These are phyloP conservation scores for Xylaria sp. DNA, from an alignment of 2,329 filamentous ascomycete species.

Conservation along the genomic window DNA sequence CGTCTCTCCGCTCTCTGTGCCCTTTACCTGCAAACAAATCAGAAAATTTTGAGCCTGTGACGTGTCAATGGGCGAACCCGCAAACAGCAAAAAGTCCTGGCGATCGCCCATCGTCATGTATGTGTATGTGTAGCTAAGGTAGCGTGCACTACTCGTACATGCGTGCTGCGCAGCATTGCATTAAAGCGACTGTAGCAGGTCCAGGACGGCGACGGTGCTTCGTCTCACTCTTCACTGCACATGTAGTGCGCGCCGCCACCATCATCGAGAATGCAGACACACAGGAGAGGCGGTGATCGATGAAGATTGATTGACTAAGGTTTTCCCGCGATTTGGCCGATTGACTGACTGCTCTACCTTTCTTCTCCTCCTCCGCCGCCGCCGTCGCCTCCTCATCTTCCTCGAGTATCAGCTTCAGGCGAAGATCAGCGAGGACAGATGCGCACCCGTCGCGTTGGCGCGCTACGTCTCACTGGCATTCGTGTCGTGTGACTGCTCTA, in stretches of 20 bases:
- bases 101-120: background rate
- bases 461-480: background rate
- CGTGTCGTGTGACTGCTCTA: background rate
- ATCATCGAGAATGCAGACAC: background rate
- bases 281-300: background rate
- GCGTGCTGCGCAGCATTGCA: background rate
- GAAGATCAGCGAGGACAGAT: background rate
- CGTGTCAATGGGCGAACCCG: background rate
- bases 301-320: too few species aligned
- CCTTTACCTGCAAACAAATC: conserved; percentile 4
- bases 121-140: too few species aligned
- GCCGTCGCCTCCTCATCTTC: background rate
- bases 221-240: background rate
- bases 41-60: background rate
- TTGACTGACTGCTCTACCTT: background rate
- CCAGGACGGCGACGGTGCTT: background rate
- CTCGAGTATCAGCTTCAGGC: background rate
- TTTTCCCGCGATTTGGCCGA: too few species aligned
- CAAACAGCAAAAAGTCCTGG: conserved; percentile 3
- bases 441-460: background rate
- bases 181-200: background rate
- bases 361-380: background rate
- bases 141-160: too few species aligned
- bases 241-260: background rate
- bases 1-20: background rate